Evolutionary conservation across 495 filamentous ascomycete species (phyloP).

Genomic region (Achaetomiella virescens): DNA sequence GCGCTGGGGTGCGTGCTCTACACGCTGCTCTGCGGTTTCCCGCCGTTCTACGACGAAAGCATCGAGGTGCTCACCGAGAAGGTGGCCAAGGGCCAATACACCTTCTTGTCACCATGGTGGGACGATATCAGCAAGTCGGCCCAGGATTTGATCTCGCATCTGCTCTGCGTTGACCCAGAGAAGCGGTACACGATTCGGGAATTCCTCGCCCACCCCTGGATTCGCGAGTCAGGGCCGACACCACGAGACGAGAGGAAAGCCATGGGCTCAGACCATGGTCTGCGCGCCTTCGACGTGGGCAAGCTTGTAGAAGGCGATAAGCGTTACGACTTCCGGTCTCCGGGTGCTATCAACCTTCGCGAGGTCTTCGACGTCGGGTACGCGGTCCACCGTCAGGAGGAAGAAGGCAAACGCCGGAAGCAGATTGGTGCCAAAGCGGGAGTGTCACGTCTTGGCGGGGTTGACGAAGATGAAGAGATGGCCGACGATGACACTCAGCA

Average conservation of each 20-base stretch:
- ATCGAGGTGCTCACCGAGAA: slow-evolving; percentile 97
- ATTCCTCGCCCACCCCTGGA: slow-evolving; percentile 91
- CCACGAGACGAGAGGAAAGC: slow-evolving; percentile 59
- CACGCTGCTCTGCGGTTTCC: slow-evolving; percentile 93
- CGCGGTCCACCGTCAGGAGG: slow-evolving; percentile 92
- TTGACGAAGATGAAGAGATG: slow-evolving; percentile 52
- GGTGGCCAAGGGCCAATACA: slow-evolving; percentile 93
- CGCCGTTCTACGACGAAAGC: slow-evolving; percentile 97
- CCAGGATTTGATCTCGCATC: slow-evolving; percentile 88
- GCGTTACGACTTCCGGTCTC: slow-evolving; percentile 90
- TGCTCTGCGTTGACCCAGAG: slow-evolving; percentile 87
- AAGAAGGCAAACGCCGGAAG: slow-evolving; percentile 87
- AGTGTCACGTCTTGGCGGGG: slow-evolving; percentile 50
- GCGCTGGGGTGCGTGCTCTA: slow-evolving; percentile 95
- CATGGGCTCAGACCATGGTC: slow-evolving; percentile 34
- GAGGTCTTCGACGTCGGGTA: slow-evolving; percentile 98
- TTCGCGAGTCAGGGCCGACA: slow-evolving; percentile 53
- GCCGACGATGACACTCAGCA: slow-evolving; percentile 55
- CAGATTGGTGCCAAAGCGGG: slow-evolving; percentile 56
- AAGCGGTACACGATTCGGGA: slow-evolving; percentile 84
- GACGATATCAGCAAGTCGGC: slow-evolving; percentile 96
- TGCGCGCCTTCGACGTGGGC: slow-evolving; percentile 49
- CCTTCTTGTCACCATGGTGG: slow-evolving; percentile 98
- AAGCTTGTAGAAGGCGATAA: slow-evolving; percentile 54
- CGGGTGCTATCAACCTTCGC: slow-evolving; percentile 87